These are phyloP conservation scores for Aleurites moluccanus DNA, from an alignment of 441 rosid species.

Conservation along the genomic window DNA sequence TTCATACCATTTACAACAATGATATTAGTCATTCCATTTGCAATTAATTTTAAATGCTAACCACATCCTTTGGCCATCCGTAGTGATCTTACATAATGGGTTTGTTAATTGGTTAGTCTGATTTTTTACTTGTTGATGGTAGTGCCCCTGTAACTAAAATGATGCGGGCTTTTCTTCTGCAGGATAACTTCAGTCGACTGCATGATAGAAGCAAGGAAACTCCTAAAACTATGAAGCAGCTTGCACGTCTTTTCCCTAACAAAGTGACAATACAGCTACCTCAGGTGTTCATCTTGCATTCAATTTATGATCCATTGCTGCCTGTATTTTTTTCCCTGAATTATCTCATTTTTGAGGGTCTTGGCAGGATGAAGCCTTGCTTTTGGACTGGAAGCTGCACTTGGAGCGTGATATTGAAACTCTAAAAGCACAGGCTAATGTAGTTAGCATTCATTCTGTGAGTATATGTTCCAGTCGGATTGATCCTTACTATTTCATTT, in stretches of 20 bases:
- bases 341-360: constrained; percentile 26
- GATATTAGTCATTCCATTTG: not conserved
- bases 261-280: constrained; percentile 96
- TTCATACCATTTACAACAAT: not conserved
- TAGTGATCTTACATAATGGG: not conserved
- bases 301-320: not conserved
- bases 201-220: constrained; percentile 92
- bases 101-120: too few species aligned
- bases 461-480: constrained; percentile 30
- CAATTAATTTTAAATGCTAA: not conserved
- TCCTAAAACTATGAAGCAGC: constrained; percentile 88
- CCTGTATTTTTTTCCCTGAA: not conserved
- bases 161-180: constrained; percentile 22
- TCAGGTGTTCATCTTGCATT: constrained; percentile 55
- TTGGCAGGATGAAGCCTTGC: constrained; percentile 83
- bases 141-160: not conserved
- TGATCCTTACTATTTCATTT: not conserved
- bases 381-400: constrained; percentile 94
- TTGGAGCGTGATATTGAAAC: constrained; percentile 92
- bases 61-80: not conserved
- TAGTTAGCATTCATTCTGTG: constrained; percentile 66
- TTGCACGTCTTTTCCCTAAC: constrained; percentile 89
- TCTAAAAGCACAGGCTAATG: constrained; percentile 80
- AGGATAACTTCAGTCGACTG: constrained; percentile 92
- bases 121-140: not conserved